These are phyloP conservation scores for Scutellaria minor DNA, from an alignment of 257 asterid species.

Conservation along the genomic window DNA sequence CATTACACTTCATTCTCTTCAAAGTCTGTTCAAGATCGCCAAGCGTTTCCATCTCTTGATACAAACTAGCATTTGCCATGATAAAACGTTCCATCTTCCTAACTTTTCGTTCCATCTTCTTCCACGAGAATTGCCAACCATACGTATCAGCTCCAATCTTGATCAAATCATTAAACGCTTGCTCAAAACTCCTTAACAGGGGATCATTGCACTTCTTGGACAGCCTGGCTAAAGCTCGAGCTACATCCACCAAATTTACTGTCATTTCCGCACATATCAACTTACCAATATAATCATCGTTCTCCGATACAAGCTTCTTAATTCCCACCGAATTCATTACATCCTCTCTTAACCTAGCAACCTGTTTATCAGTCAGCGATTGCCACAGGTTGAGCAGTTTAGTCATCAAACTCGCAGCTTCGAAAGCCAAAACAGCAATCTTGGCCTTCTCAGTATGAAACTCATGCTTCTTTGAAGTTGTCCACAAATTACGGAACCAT, in stretches of 20 bases:
- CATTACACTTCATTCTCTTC: constrained; percentile 71
- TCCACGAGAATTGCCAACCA: constrained; percentile 71
- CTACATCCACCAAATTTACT: constrained; percentile 66
- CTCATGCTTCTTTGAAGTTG: constrained; percentile 56
- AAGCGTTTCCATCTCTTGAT: constrained; percentile 84
- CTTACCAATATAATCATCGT: constrained; percentile 66
- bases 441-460: constrained; percentile 47
- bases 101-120: constrained; percentile 74
- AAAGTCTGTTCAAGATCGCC: constrained; percentile 78
- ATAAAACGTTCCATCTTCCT: constrained; percentile 77
- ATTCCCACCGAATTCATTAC: constrained; percentile 65
- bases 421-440: constrained; percentile 87
- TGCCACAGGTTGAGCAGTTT: constrained; percentile 89
- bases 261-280: constrained; percentile 69
- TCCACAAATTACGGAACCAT: constrained; percentile 84
- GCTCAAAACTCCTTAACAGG: constrained; percentile 75
- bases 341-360: constrained; percentile 69
- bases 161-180: constrained; percentile 67
- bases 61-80: constrained; percentile 55
- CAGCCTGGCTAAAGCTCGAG: constrained; percentile 64
- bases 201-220: constrained; percentile 82
- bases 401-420: constrained; percentile 87
- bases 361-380: constrained; percentile 73
- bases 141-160: constrained; percentile 56
- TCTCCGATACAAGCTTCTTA: constrained; percentile 68